phyloP scores from a whole-genome alignment of 345 rosid genomes.

The Lumnitzera littorea region DNA sequence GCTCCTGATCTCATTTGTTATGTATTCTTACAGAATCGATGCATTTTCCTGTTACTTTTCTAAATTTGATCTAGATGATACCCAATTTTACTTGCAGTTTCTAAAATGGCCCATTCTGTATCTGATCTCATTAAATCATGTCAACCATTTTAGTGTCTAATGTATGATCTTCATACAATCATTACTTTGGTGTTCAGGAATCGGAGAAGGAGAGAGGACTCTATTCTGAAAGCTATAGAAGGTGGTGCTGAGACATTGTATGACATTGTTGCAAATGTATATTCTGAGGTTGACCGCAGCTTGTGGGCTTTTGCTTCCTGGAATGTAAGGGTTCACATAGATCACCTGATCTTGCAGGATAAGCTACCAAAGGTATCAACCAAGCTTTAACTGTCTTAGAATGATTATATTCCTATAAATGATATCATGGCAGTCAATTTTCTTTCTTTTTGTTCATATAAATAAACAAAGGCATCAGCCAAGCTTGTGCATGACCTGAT shows the following conservation, averaged over 20 bases:
- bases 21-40: no score
- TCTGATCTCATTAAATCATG: not conserved
- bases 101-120: no score
- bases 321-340: conserved; percentile 80
- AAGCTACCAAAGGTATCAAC: conserved; percentile 58
- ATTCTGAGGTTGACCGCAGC: conserved; percentile 50
- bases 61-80: no score
- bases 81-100: no score
- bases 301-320: conserved; percentile 53
- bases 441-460: not conserved
- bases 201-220: conserved; percentile 63
- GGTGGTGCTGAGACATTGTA: conserved; percentile 60
- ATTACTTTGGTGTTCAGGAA: conserved; percentile 37
- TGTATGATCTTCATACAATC: not conserved
- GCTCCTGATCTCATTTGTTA: no score
- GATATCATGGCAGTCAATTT: not conserved
- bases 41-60: no score
- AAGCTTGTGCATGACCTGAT: no score
- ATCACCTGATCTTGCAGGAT: conserved; percentile 55
- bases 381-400: not conserved
- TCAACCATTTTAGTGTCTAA: not conserved
- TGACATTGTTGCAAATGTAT: conserved; percentile 66
- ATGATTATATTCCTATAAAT: not conserved
- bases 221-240: conserved; percentile 62
- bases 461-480: not conserved